These are phyloP conservation scores for Fomitiporia mediterranea DNA, from an alignment of 1,284 basidiomycete genomes.

Conservation along the genomic window DNA sequence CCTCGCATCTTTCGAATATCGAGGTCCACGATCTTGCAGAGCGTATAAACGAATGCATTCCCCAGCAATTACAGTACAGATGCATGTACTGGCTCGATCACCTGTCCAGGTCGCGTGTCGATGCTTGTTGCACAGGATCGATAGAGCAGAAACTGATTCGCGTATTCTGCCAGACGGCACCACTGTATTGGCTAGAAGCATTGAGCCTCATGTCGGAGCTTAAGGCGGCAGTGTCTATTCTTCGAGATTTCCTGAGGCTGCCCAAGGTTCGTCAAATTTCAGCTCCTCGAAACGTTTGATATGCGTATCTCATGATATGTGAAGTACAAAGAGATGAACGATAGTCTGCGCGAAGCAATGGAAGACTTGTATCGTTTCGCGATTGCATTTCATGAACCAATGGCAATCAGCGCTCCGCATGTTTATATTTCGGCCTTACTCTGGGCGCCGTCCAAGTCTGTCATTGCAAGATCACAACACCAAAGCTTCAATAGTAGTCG, in stretches of 20 bases:
- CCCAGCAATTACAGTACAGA: background rate
- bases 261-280: background rate
- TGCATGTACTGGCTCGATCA: background rate
- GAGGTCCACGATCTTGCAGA: background rate
- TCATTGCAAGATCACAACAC: too few species aligned
- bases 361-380: background rate
- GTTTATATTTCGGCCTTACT: conserved; percentile 4
- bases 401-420: background rate
- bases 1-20: background rate
- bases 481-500: too few species aligned
- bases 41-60: background rate
- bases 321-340: too few species aligned
- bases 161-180: too few species aligned
- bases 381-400: too few species aligned
- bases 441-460: background rate
- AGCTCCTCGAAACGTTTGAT: background rate
- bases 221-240: background rate
- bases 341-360: background rate
- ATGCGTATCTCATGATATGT: background rate
- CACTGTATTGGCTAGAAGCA: background rate
- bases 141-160: too few species aligned
- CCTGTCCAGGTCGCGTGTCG: background rate
- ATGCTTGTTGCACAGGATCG: too few species aligned
- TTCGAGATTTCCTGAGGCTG: background rate
- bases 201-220: background rate